These are phyloP conservation scores for Scleromitrula shiraiana DNA, from an alignment of 2,329 filamentous ascomycete species.

Conservation along the genomic window DNA sequence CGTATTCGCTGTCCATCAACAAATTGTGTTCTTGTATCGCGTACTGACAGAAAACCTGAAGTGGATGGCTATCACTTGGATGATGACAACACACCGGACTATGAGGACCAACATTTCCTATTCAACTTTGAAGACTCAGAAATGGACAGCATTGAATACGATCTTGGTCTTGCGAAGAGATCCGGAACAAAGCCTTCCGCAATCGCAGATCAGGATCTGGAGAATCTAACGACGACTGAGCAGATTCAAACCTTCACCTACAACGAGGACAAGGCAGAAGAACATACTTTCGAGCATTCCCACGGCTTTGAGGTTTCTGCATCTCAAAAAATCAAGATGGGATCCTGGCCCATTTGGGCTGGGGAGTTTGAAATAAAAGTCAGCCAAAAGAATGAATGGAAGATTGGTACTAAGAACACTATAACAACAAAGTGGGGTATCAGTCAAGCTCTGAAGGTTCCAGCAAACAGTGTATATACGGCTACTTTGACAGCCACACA, in stretches of 20 bases:
- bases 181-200: background rate
- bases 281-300: background rate
- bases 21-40: background rate
- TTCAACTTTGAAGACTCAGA: background rate
- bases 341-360: background rate
- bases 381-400: background rate
- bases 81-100: background rate
- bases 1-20: background rate
- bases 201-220: background rate
- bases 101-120: background rate
- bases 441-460: slow-evolving; percentile 1
- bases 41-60: background rate
- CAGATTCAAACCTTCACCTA: slow-evolving; percentile 2
- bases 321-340: background rate
- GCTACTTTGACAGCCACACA: background rate
- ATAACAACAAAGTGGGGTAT: background rate
- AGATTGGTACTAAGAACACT: background rate
- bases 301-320: background rate
- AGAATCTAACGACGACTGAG: background rate
- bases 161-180: background rate
- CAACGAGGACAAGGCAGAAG: background rate
- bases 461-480: background rate
- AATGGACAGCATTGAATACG: background rate
- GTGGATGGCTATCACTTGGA: background rate
- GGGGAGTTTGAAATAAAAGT: background rate